phyloP scores from a whole-genome alignment of 768 basidiomycete species.

The Asterophora parasitica region DNA sequence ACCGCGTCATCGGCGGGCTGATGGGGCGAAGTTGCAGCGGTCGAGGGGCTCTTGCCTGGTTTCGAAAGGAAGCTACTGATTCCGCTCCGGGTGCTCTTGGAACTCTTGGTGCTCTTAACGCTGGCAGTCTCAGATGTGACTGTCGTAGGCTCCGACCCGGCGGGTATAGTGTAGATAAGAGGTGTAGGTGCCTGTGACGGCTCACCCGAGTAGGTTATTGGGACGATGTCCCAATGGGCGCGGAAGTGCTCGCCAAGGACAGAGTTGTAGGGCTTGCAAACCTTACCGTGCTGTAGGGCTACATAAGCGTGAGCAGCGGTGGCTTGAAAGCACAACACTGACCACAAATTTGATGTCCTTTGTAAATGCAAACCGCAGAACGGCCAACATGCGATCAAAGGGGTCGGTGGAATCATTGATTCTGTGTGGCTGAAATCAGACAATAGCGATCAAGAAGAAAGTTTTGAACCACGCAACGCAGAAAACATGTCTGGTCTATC shows the following conservation, averaged over 20 bases:
- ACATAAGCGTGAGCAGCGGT: conserved; percentile 1
- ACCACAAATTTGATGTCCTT: conserved; percentile 94
- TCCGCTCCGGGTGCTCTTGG: conserved; percentile 55
- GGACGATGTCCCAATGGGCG: conserved; percentile 78
- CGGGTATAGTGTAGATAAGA: conserved; percentile 31
- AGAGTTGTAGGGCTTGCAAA: conserved; percentile 91
- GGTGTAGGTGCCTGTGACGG: conserved; percentile 42
- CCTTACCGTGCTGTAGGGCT: conserved; percentile 67
- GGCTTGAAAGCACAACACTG: conserved; percentile 26
- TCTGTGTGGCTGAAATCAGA: conserved; percentile 34
- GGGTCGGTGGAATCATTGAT: conserved; percentile 91
- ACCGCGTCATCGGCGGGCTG: conserved; percentile 35
- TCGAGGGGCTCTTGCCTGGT: conserved; percentile 45
- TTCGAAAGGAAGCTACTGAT: conserved; percentile 50
- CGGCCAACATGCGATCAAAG: conserved; percentile 94
- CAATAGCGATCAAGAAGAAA: conserved; percentile 3
- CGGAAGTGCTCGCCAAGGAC: conserved; percentile 88
- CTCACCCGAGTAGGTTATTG: conserved; percentile 49
- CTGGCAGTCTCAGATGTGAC: conserved; percentile 47
- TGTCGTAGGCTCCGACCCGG: conserved; percentile 18
- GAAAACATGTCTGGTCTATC: conserved; percentile 90
- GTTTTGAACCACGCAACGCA: conserved; percentile 53
- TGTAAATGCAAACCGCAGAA: conserved; percentile 81
- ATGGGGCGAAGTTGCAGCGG: conserved; percentile 51
- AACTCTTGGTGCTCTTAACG: conserved; percentile 55